These are phyloP conservation scores for Kockovaella imperatae DNA, from an alignment of 768 basidiomycete genomes.

Conservation along the genomic window DNA sequence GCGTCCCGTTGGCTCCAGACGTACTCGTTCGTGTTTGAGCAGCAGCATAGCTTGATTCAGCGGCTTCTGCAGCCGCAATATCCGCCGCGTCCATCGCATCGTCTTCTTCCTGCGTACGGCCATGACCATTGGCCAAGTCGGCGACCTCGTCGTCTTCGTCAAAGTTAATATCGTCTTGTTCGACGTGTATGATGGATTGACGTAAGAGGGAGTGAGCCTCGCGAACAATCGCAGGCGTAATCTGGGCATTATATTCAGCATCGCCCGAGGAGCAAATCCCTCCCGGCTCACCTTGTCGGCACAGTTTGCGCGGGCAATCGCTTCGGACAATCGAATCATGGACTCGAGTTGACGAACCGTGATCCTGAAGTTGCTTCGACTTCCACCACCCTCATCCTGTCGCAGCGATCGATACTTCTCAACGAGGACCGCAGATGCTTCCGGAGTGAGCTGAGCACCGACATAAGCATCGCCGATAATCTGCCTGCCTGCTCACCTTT, in stretches of 20 bases:
- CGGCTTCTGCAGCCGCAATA: slow-evolving; percentile 50
- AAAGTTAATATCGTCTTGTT: slow-evolving; percentile 96
- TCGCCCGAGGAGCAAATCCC: neutral
- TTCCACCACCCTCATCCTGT: slow-evolving; percentile 84
- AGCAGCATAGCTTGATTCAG: slow-evolving; percentile 44
- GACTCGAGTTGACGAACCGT: slow-evolving; percentile 96
- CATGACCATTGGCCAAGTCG: slow-evolving; percentile 54
- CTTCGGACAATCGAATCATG: slow-evolving; percentile 96
- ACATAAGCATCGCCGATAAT: neutral
- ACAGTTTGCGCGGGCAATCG: slow-evolving; percentile 94
- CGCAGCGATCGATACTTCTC: slow-evolving; percentile 88
- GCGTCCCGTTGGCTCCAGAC: neutral
- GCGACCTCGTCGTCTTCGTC: slow-evolving; percentile 66
- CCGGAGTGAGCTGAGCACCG: slow-evolving; percentile 69
- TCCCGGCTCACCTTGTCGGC: slow-evolving; percentile 63
- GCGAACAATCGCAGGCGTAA: slow-evolving; percentile 84
- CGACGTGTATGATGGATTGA: slow-evolving; percentile 98
- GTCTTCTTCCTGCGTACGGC: slow-evolving; percentile 54
- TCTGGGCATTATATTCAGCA: slow-evolving; percentile 50
- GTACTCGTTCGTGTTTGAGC: neutral
- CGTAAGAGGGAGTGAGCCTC: slow-evolving; percentile 89
- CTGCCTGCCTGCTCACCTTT: slow-evolving; percentile 54
- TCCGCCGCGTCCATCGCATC: slow-evolving; percentile 57
- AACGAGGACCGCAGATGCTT: slow-evolving; percentile 84
- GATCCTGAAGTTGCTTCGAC: slow-evolving; percentile 85